Conservation (phyloP, 78 protist genomes). For the Dictyostelium firmibasis region DNA sequence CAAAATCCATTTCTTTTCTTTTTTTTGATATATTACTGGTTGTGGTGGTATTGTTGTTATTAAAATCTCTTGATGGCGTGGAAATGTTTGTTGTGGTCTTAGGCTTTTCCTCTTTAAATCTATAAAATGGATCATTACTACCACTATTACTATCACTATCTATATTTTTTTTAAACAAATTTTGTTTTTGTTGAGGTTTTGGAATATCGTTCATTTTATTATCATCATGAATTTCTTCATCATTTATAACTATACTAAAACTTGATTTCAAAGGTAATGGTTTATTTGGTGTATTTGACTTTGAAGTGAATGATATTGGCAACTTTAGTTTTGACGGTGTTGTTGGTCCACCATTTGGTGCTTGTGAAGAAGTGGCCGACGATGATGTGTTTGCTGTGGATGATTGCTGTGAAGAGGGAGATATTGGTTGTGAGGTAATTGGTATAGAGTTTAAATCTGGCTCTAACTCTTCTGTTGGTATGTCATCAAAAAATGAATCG, state of each 20-base stretch:
- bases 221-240: neutral
- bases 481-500: conserved; percentile 19
- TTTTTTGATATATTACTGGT: neutral
- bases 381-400: neutral
- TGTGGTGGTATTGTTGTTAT: neutral
- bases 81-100: neutral
- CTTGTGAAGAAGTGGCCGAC: neutral
- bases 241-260: neutral
- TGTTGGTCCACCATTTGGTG: neutral
- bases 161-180: neutral
- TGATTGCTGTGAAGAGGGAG: neutral
- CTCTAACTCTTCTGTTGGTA: neutral
- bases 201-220: neutral
- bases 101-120: neutral
- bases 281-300: neutral
- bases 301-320: neutral
- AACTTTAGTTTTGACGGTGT: neutral
- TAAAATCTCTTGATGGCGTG: neutral
- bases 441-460: neutral
- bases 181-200: neutral
- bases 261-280: neutral
- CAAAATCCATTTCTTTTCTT: conserved; percentile 7
- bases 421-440: neutral
- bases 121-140: neutral
- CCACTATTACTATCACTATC: neutral